Evolutionary conservation across 2,329 filamentous ascomycete species (phyloP).

Genomic region (Aspergillus candidus): DNA sequence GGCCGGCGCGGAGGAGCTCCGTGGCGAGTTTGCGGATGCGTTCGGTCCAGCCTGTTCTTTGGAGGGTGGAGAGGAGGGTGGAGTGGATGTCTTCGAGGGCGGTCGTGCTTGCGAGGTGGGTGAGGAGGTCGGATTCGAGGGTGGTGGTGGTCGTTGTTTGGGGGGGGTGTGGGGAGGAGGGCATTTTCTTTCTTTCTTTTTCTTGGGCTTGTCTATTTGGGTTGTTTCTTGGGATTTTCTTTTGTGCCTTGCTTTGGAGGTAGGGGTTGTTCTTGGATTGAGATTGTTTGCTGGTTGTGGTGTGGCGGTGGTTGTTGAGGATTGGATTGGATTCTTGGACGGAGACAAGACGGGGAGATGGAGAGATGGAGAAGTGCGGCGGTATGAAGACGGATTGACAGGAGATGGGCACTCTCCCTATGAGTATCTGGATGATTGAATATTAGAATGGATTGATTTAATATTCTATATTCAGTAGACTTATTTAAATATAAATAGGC

Average conservation of each 20-base stretch:
- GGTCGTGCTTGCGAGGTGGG: conserved; percentile 43
- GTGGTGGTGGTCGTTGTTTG: conserved; percentile 16
- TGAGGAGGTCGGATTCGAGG: conserved; percentile 34
- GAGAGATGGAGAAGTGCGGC: not conserved
- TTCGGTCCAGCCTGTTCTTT: conserved; percentile 55
- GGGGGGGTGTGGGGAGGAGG: conserved; percentile 7
- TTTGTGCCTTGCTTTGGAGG: not conserved
- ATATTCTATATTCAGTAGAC: not conserved
- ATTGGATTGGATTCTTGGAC: too few species aligned
- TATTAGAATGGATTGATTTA: too few species aligned
- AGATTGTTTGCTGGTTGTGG: not conserved
- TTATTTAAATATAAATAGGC: too few species aligned
- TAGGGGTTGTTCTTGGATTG: not conserved
- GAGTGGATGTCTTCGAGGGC: conserved; percentile 52
- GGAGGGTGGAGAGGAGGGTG: conserved; percentile 49
- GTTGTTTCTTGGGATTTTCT: conserved; percentile 1
- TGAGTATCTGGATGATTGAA: too few species aligned
- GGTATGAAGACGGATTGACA: not conserved
- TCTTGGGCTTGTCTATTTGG: not conserved
- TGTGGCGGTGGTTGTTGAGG: not conserved
- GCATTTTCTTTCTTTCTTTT: conserved; percentile 4
- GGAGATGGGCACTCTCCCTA: not conserved
- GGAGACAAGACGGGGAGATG: not conserved
- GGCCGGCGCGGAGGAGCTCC: conserved; percentile 52
- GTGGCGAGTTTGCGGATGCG: conserved; percentile 50